Evolutionary conservation across 2,329 filamentous ascomycete genomes (phyloP), one percentile per base, ranked within the genome.

Genomic region (Ilyonectria sp.): DNA sequence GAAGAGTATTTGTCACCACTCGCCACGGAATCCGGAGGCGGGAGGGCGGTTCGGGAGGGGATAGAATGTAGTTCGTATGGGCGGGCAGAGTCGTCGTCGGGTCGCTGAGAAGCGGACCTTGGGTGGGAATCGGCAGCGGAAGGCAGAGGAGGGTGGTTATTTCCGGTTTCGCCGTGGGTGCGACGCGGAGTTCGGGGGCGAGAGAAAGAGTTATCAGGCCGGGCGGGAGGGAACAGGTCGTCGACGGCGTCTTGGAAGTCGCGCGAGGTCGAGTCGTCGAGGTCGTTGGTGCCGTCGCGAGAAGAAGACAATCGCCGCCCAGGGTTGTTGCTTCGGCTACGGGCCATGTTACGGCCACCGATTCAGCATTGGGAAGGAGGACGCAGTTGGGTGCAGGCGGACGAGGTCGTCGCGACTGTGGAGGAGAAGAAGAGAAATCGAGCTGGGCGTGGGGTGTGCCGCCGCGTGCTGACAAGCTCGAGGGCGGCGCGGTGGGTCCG

Each of bases 61-160:
- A 76, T 76, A 17, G 75, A 64, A 35, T 71, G 74, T 44, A 77
- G 58, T 61, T 76, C 76, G 44, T 76, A 66, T 33, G 69, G 64
- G 19, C 60, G 60, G 19, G 62, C 55, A 29, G 60, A 44, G 47
- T 73, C 68, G 37, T 65, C 53, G 6, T 75, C 70, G n/a, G 66
- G 67, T 13, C 62, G 69, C 46, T 64, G 50, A 2, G 74, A 66
- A 23, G 68, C 62, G 37, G 73, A 71, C 47, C 71, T 72, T 54
- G 53, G 47, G 6, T 70, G 63, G 35, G 63, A 57, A 49, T 72
- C 70, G 5, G 70, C 60, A 33, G 19, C 29, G 1, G 67, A 72
- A 15, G 67, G 57, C 61, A 60, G 65, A 29, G 53, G 62, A 11
- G 63, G 52, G 21, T 23, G 64, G 26, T 75, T 68, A 58, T 71